Conservation (phyloP, 768 basidiomycete species). For the Dictyophora rubrovolvata region DNA sequence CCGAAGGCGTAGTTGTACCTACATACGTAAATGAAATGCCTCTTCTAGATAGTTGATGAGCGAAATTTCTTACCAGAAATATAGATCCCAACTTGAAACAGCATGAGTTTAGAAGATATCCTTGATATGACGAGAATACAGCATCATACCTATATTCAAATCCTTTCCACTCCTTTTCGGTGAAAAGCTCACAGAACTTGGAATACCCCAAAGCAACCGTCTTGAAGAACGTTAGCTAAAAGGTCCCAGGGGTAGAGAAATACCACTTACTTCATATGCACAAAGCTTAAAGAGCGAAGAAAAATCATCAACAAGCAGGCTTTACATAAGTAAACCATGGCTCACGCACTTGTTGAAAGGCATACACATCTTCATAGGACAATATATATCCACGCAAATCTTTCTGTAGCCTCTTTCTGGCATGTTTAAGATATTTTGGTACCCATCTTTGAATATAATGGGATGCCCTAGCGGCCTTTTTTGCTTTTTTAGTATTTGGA, state of each 20-base stretch:
- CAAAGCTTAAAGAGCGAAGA: conserved; percentile 33
- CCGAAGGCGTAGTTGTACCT: conserved; percentile 72
- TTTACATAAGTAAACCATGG: background rate
- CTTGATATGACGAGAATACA: background rate
- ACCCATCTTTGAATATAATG: conserved; percentile 61
- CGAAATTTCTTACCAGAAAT: conserved; percentile 47
- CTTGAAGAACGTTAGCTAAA: conserved; percentile 25
- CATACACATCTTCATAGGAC: conserved; percentile 58
- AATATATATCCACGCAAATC: conserved; percentile 54
- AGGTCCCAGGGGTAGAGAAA: background rate
- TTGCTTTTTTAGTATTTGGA: conserved; percentile 40
- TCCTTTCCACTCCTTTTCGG: conserved; percentile 86
- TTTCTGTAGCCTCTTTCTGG: conserved; percentile 47
- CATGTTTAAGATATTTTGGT: conserved; percentile 57
- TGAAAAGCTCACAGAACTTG: conserved; percentile 85
- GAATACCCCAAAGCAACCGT: conserved; percentile 89
- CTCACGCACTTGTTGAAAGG: conserved; percentile 49
- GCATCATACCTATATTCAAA: conserved; percentile 70
- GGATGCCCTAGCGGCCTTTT: conserved; percentile 45
- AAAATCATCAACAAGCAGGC: background rate
- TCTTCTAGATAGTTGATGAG: background rate
- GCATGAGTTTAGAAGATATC: background rate
- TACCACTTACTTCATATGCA: conserved; percentile 59
- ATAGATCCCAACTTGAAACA: conserved; percentile 45
- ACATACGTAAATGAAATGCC: conserved; percentile 7